phyloP scores from a whole-genome alignment of 2,329 filamentous ascomycete species.

The Botryosphaeria dothidea region DNA sequence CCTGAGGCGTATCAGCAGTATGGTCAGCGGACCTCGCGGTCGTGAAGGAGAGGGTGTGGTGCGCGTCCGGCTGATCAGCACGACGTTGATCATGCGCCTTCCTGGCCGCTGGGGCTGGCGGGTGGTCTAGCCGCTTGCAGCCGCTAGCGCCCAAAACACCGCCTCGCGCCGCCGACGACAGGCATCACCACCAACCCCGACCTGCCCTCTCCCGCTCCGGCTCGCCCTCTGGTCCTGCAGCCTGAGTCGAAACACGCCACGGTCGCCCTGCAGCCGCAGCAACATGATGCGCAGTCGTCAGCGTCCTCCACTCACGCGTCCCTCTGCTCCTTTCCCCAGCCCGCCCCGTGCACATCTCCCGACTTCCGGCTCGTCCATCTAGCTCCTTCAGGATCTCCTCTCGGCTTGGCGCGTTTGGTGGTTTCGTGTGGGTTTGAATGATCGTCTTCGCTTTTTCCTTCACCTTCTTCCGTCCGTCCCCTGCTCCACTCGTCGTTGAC shows the following conservation, averaged over 20 bases:
- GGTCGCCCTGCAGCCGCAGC: neutral
- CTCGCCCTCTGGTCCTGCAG: neutral
- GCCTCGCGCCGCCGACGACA: slow-evolving; percentile 6
- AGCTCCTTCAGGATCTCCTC: neutral
- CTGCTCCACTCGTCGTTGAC: neutral
- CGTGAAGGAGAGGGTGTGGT: slow-evolving; percentile 27
- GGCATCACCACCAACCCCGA: slow-evolving; percentile 3
- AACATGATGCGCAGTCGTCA: neutral
- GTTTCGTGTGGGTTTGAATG: neutral
- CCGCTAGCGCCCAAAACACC: neutral
- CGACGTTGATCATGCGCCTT: slow-evolving; percentile 17
- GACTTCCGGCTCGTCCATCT: slow-evolving; percentile 9
- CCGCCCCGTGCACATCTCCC: slow-evolving; percentile 8
- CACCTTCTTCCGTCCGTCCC: neutral
- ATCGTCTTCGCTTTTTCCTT: neutral
- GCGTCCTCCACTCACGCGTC: neutral
- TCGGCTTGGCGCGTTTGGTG: neutral
- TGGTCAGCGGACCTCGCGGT: slow-evolving; percentile 38
- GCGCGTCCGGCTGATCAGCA: slow-evolving; percentile 18
- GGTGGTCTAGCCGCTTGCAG: slow-evolving; percentile 9
- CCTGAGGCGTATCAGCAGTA: slow-evolving; percentile 36
- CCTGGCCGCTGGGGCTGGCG: slow-evolving; percentile 2
- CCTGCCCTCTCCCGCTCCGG: neutral
- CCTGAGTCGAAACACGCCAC: neutral
- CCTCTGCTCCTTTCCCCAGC: neutral